Evolutionary conservation across 331 rosid genomes (phyloP).

Genomic region (Spiraea crenata): DNA sequence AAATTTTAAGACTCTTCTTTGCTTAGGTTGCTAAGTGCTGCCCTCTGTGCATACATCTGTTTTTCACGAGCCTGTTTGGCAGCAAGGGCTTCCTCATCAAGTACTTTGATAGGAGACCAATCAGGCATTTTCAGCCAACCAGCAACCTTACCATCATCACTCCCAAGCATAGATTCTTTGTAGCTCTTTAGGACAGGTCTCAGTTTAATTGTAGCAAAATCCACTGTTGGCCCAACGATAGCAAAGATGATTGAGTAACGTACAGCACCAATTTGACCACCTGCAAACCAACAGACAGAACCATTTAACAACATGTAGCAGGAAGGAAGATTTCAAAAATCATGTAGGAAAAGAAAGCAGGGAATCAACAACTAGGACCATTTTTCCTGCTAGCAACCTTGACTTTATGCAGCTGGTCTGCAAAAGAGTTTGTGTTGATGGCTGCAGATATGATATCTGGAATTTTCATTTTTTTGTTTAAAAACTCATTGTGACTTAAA

Average conservation of each 20-base stretch:
- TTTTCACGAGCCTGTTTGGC: conserved; percentile 67
- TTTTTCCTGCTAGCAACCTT: neutral
- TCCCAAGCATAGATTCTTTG: conserved; percentile 38
- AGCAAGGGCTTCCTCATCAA: conserved; percentile 84
- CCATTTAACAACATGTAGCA: neutral
- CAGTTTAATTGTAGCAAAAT: conserved; percentile 46
- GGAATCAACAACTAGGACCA: neutral
- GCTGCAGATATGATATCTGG: too few species aligned
- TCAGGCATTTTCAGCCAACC: conserved; percentile 72
- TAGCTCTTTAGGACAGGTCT: conserved; percentile 43
- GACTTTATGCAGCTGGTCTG: neutral
- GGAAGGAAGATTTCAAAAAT: neutral
- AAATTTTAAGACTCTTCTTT: conserved; percentile 47
- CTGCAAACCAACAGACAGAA: conserved; percentile 39
- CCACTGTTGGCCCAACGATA: conserved; percentile 61
- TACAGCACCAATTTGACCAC: conserved; percentile 70
- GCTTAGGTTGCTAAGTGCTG: conserved; percentile 46
- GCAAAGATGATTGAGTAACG: conserved; percentile 67
- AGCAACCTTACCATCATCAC: conserved; percentile 31
- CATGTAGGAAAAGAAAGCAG: neutral
- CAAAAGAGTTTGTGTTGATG: neutral
- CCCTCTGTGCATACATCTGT: conserved; percentile 57
- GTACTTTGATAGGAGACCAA: conserved; percentile 82
- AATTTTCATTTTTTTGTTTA: too few species aligned
- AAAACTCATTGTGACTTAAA: too few species aligned